Evolutionary conservation across 805 yeast genomes (phyloP).

Genomic region (Cyberlindnera meyerae): DNA sequence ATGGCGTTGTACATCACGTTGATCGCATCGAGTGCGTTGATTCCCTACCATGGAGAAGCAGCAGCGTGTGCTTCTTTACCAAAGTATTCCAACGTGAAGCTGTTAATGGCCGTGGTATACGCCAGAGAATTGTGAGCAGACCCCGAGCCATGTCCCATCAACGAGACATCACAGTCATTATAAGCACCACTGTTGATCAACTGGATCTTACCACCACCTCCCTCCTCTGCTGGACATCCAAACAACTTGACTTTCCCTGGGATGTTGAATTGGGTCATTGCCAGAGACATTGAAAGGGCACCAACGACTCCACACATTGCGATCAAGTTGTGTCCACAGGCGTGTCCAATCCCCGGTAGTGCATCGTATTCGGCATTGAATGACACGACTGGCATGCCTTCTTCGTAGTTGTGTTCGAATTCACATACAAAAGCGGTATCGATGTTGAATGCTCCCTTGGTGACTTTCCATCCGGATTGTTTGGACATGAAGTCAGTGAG

Average conservation of each 20-base stretch:
- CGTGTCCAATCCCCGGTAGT: conserved; percentile 11
- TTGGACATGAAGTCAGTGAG: conserved; percentile 3
- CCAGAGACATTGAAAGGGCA: conserved; percentile 5
- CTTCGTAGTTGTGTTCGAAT: not conserved
- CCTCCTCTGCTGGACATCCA: conserved; percentile 12
- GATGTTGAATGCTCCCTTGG: conserved; percentile 1
- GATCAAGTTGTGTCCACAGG: conserved; percentile 12
- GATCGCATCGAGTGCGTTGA: conserved; percentile 13
- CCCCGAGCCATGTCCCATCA: conserved; percentile 5
- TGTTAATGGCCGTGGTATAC: conserved; percentile 6
- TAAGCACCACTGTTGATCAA: conserved; percentile 9
- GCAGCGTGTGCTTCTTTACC: conserved; percentile 15
- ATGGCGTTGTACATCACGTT: conserved; percentile 5
- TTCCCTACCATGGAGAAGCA: conserved; percentile 12
- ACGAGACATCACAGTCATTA: conserved; percentile 6
- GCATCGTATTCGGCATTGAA: conserved; percentile 12
- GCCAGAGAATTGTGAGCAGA: not conserved
- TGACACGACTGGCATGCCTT: conserved; percentile 3
- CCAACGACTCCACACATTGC: conserved; percentile 6
- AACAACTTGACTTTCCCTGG: conserved; percentile 9
- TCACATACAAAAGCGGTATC: conserved; percentile 6
- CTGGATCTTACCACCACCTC: conserved; percentile 12
- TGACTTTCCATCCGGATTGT: conserved; percentile 7
- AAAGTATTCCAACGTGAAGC: conserved; percentile 6
- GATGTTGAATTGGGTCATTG: conserved; percentile 6